Percentiles rank a stretch among this genome's conserved stretches.
Conservation (phyloP, 164 flowering plant genomes). For the Tinospora cordifolia region DNA sequence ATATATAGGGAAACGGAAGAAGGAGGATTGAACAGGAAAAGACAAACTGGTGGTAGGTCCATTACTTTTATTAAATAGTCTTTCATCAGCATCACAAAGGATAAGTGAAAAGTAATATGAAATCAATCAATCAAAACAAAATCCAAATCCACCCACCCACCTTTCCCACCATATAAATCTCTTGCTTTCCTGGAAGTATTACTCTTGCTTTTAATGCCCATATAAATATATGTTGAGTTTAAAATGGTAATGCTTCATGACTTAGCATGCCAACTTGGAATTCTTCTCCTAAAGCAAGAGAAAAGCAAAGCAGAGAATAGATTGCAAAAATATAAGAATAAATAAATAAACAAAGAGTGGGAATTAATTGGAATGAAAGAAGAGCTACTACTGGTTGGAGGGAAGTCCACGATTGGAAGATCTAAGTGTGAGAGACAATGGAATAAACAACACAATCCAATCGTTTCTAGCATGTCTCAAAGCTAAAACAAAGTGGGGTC, state of each 20-base stretch:
- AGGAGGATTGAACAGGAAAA: neutral
- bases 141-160: conserved; percentile 14
- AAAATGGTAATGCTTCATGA: conserved; percentile 14
- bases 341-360: conserved; percentile 21
- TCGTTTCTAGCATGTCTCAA: conserved; percentile 34
- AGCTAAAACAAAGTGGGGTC: conserved; percentile 33
- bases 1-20: neutral
- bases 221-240: neutral
- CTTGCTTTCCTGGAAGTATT: conserved; percentile 1
- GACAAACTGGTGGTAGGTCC: conserved; percentile 13
- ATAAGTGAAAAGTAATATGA: conserved; percentile 12
- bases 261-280: conserved; percentile 12
- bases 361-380: conserved; percentile 30
- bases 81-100: neutral
- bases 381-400: conserved; percentile 36
- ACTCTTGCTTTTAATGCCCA: neutral
- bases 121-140: conserved; percentile 1
- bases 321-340: conserved; percentile 7
- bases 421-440: conserved; percentile 38
- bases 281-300: conserved; percentile 7
- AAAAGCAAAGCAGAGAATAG: conserved; percentile 23
- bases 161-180: conserved; percentile 5
- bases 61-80: neutral
- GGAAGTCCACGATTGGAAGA: conserved; percentile 36
- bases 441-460: conserved; percentile 51